Evolutionary conservation across 2,329 filamentous ascomycete genomes (phyloP).

Genomic region (Aschersonia sp.): DNA sequence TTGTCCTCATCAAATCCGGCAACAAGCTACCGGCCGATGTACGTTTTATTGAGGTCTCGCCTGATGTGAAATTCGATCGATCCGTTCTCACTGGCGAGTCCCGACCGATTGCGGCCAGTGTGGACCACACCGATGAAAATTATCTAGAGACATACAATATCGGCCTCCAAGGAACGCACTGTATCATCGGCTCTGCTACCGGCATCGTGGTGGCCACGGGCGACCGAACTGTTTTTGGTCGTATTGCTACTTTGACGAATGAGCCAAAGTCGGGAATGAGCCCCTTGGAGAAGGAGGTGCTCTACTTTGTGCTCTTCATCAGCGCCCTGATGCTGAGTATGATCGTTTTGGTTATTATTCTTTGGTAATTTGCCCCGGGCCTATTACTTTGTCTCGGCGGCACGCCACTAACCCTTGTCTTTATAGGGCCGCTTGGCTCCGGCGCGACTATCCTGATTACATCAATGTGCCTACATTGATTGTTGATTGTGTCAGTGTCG

Average conservation of each 20-base stretch:
- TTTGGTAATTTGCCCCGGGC: conserved; percentile 34
- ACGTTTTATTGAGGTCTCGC: conserved; percentile 52
- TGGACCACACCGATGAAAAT: conserved; percentile 55
- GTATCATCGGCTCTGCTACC: conserved; percentile 50
- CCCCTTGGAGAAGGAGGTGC: conserved; percentile 56
- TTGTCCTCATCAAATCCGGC: conserved; percentile 53
- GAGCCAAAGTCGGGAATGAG: conserved; percentile 54
- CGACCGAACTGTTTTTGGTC: conserved; percentile 60
- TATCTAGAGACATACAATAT: conserved; percentile 67
- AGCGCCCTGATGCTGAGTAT: conserved; percentile 51
- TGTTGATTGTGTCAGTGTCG: conserved; percentile 57
- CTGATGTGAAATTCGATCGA: conserved; percentile 58
- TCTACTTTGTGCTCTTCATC: conserved; percentile 59
- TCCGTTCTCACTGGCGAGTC: conserved; percentile 60
- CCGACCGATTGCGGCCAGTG: conserved; percentile 44
- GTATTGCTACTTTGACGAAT: conserved; percentile 58
- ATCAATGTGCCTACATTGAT: conserved; percentile 61
- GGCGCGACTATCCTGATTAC: conserved; percentile 49
- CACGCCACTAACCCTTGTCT: background rate
- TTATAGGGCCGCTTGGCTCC: conserved; percentile 52
- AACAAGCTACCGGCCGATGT: conserved; percentile 64
- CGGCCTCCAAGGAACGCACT: conserved; percentile 67
- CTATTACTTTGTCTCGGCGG: background rate
- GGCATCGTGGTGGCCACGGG: conserved; percentile 60
- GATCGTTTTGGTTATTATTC: conserved; percentile 47